Evolutionary conservation across 345 rosid species (phyloP).

Genomic region (Populus nigra): DNA sequence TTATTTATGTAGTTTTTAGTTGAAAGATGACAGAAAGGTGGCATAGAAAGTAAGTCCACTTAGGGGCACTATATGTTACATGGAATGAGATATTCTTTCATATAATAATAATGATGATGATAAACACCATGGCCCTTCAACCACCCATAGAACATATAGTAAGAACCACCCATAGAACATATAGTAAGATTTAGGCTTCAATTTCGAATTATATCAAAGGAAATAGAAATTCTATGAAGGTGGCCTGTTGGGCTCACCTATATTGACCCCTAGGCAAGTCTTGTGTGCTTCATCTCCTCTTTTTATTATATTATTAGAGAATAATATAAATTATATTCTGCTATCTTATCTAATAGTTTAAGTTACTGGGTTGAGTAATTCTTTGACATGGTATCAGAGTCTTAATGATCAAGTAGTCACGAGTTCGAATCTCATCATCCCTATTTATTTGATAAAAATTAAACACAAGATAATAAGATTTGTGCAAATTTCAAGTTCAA

Average conservation of each 20-base stretch:
- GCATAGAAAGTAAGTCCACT: constrained; percentile 36
- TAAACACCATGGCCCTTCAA: constrained; percentile 4
- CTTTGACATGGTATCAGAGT: too few species aligned
- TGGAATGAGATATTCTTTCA: constrained; percentile 21
- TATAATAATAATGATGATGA: background rate
- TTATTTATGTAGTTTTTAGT: background rate
- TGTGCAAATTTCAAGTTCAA: too few species aligned
- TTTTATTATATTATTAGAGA: too few species aligned
- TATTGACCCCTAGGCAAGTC: constrained; percentile 1
- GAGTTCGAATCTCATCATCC: too few species aligned
- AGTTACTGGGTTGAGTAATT: too few species aligned
- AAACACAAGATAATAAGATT: too few species aligned
- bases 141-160: constrained; percentile 15
- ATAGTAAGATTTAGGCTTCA: background rate
- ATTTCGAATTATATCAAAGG: background rate
- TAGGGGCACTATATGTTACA: constrained; percentile 25
- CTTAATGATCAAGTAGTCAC: too few species aligned
- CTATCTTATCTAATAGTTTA: too few species aligned
- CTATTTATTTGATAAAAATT: too few species aligned
- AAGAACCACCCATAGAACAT: constrained; percentile 17
- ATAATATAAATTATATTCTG: too few species aligned
- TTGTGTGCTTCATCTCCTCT: background rate
- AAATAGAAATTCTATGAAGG: background rate
- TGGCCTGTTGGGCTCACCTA: background rate
- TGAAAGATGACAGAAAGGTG: constrained; percentile 10